Base-by-base conservation (phyloP, 352 stramenopile species). In the Phytophthora citrophthora region DNA sequence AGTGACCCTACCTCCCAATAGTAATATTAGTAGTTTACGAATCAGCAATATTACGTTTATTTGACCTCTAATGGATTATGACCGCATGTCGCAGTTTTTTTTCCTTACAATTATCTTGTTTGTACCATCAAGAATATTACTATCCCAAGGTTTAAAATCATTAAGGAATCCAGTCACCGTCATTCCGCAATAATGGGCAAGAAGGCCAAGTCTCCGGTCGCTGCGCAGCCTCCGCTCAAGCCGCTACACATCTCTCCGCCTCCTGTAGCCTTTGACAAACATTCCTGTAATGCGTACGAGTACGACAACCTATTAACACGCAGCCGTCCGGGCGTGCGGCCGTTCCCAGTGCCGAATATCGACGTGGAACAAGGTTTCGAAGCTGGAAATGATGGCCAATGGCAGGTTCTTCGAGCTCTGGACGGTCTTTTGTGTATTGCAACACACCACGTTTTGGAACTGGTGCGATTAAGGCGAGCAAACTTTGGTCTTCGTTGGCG, bases 401-500 rank as follows among this genome's bases (percentile, higher is more conserved):
- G 70, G 70, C 56, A 68, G 31, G 65, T 74, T 27, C 1, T 70
- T 15, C 36, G 34, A 45, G 34, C 51, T 9, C 40, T 71, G 1
- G 20, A 58, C n/a, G 51, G 60, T 45, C 11, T 43, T 10, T 12
- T 54, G n/a, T 71, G 67, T 36, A 18, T 51, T n/a, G 13, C 29
- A 5, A 23, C 43, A 29, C 48, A 56, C 32, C 43, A 58, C 18
- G 39, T 72, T 0, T 39, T 88, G 20, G 73, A 91, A 54, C 32
- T 91, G 32, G 83, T 91, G 52, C 70, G 87, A 20, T 67, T 92
- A 1, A 68, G 74, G 10, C 64, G 62, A 24, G 79, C 65, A n/a
- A 88, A 92, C 52, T 88, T 76, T 38, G 81, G 83, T 0, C 20
- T 89, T 13, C 76, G 71, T 15, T 87, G 81, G 81, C 50, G 63